Base-by-base conservation (phyloP, 2,329 filamentous ascomycete genomes). In the Hawksworthiomyces lignivorus region DNA sequence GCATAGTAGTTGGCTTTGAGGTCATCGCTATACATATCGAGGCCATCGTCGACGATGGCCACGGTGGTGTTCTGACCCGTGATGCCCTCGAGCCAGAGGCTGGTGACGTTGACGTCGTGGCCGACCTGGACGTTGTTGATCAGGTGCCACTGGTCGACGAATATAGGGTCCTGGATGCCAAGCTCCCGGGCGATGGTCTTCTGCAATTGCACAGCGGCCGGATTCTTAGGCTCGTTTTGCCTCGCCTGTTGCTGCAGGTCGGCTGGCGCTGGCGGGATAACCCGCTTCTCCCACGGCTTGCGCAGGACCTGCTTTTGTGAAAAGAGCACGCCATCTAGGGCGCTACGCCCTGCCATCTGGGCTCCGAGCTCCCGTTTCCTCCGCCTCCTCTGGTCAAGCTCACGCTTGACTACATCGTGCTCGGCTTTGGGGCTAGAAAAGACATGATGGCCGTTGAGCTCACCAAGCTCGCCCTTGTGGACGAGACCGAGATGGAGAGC, bases 61-160 rank as follows among this genome's bases (percentile, higher is more conserved):
- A 94, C 87, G 1, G 87, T 95, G 15, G 84, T 76, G 47, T 90
- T 90, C 54, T 87, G 78, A 41, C 92, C 92, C 0, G 90, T 97
- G 44, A 96, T 82, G 5, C 89, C 90, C 52, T 92, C 79, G 53
- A 87, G 60, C 92, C 92, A 98, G 6, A 97, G 73, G 11, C 82
- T 87, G 0, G 88, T 94, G n/a, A 97, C 88, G 55, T 98, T 98
- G 56, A 98, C 76, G 59, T 98, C 92, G 62, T 97, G 86, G 6
- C 89, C 90, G 1, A 79, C 59, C 53, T 94, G 80, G 6, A 84
- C 59, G 0, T 84, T 72, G 59, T 98, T 98, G 67, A 84, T 82
- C 35, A 98, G 68, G 71, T 98, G 92, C 92, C 92, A 98, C 63
- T 98, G 92, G 43, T 94, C 84, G 31, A 75, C 71, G 63, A 97